Conservation (phyloP, 208 protist genomes). For the Leishmania amazonensis region DNA sequence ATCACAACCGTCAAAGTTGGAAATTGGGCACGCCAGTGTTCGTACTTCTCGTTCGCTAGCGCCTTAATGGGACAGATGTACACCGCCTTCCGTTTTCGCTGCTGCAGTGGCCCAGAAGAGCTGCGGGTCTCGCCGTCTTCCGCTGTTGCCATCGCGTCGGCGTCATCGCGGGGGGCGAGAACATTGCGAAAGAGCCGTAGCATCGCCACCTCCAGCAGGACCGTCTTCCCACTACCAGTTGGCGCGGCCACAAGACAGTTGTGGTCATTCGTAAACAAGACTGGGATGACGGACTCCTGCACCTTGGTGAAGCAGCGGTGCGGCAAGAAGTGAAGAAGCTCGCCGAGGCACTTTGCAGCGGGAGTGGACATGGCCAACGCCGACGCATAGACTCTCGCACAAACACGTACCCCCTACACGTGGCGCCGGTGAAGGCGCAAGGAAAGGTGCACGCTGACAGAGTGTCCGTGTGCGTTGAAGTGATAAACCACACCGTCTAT, state of each 20-base stretch:
- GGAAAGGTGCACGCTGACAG: background rate
- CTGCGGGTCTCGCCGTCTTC: background rate
- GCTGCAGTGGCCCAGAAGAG: background rate
- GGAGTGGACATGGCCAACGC: background rate
- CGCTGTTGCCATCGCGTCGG: background rate
- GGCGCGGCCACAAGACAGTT: constrained; percentile 87
- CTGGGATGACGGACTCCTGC: constrained; percentile 69
- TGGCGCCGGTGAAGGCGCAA: background rate
- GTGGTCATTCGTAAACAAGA: constrained; percentile 44
- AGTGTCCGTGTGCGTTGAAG: background rate
- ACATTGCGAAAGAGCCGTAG: constrained; percentile 75
- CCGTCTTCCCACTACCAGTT: constrained; percentile 91
- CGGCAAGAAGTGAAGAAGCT: constrained; percentile 50
- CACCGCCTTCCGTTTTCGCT: constrained; percentile 61
- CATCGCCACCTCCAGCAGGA: constrained; percentile 90
- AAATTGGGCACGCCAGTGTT: constrained; percentile 79
- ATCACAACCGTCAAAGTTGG: constrained; percentile 74
- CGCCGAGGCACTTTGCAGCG: constrained; percentile 35
- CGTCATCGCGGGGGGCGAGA: constrained; percentile 15
- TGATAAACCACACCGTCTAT: no score
- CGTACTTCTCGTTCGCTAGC: constrained; percentile 87
- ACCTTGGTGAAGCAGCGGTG: constrained; percentile 67
- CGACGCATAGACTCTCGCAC: background rate
- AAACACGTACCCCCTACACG: background rate
- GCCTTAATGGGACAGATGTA: constrained; percentile 94